Conservation (phyloP, 768 basidiomycete species). For the Podaxis carcinomalis region DNA sequence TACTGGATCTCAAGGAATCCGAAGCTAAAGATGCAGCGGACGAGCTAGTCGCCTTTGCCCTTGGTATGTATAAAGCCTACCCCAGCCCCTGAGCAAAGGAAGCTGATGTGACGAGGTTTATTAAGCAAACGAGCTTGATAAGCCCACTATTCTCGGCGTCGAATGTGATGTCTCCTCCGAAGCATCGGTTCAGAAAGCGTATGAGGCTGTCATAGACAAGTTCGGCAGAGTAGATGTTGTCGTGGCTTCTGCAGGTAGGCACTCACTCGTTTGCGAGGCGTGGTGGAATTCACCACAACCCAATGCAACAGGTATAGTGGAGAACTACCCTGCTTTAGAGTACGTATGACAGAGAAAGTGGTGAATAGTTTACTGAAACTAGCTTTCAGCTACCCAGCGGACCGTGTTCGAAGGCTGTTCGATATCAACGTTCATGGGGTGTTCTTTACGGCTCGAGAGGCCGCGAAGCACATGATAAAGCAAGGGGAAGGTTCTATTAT, state of each 20-base stretch:
- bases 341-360: slow-evolving; percentile 29
- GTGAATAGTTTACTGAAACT: background rate
- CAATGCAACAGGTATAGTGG: slow-evolving; percentile 64
- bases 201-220: slow-evolving; percentile 55
- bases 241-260: slow-evolving; percentile 82
- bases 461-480: slow-evolving; percentile 87
- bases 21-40: slow-evolving; percentile 66
- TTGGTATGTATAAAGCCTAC: slow-evolving; percentile 13
- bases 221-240: slow-evolving; percentile 76
- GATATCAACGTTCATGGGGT: slow-evolving; percentile 94
- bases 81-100: background rate
- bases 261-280: background rate
- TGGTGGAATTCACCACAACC: background rate
- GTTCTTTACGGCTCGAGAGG: slow-evolving; percentile 96
- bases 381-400: slow-evolving; percentile 68
- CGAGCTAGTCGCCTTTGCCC: slow-evolving; percentile 46
- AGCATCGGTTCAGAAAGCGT: slow-evolving; percentile 69
- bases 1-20: slow-evolving; percentile 74
- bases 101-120: slow-evolving; percentile 25
- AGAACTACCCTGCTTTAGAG: slow-evolving; percentile 87
- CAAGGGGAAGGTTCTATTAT: slow-evolving; percentile 76
- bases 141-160: slow-evolving; percentile 67
- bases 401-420: slow-evolving; percentile 77
- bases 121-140: slow-evolving; percentile 49
- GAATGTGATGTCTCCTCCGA: slow-evolving; percentile 90